Evolutionary conservation across 805 yeast genomes (phyloP), one percentile per base, ranked within the genome.

Genomic region (Kregervanrija delftensis): DNA sequence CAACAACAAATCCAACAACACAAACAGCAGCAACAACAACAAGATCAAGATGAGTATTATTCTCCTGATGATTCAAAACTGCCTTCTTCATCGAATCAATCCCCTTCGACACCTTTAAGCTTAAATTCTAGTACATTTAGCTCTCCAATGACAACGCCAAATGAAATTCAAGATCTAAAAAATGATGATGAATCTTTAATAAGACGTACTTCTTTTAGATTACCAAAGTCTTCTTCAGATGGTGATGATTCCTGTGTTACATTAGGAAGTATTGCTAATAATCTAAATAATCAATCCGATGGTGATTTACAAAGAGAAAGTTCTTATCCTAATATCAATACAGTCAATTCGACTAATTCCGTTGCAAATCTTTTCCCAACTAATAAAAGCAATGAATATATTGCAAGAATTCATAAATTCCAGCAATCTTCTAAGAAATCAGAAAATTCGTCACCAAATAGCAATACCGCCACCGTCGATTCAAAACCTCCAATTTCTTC

Each of bases 1-100:
- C 81, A 79, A 47, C 65, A 59, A 42, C 59, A 58, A 43, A 50
- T 47, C 33, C 51, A 46, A 37, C 50, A 47, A 28, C 40, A 46
- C 5, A 39, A 40, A 30, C 55, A 49, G 36, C 52, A 43, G 32
- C 51, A 45, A 22, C 46, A 41, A 34, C 48, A 43, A 31, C 40
- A 45, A 22, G 50, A 45, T 35, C 45, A 40, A 30, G 44, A 44
- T 11, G n/a, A 17, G n/a, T 28, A 17, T 10, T 17, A 35, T 15
- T 16, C 30, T 37, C 40, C 30, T 5, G 22, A 28, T n/a, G 13
- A 30, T 22, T 30, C 42, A n/a, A 30, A n/a, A 2, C 34, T 28
- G 11, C 33, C 34, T 11, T 10, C 16, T 32, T 33, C 30, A 22
- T n/a, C 40, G 37, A 11, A 31, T 30, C 39, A 49, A 11, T 41